These are phyloP conservation scores for Ustilago bromivora DNA, from an alignment of 1,284 basidiomycete genomes.

Conservation along the genomic window DNA sequence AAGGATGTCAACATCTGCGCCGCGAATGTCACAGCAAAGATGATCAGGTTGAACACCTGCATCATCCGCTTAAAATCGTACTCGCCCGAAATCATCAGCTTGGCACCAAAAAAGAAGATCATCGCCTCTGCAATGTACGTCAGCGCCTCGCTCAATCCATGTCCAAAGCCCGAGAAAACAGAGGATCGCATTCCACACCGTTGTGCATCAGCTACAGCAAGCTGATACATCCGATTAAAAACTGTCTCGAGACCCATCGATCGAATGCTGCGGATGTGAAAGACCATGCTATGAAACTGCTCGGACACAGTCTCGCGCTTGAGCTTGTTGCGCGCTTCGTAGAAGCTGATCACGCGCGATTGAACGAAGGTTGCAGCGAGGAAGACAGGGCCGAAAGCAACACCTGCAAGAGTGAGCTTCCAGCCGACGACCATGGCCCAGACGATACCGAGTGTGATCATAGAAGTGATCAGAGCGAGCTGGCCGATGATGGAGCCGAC, in stretches of 20 bases:
- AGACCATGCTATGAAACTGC: conserved; percentile 86
- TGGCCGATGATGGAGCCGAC: conserved; percentile 82
- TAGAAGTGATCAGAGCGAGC: conserved; percentile 77
- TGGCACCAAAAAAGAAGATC: conserved; percentile 88
- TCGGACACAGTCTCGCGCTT: conserved; percentile 86
- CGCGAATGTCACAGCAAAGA: conserved; percentile 92
- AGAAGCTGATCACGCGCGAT: conserved; percentile 77
- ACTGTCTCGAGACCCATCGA: conserved; percentile 87
- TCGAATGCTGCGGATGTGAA: conserved; percentile 86
- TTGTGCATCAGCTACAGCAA: conserved; percentile 76
- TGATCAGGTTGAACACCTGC: conserved; percentile 87
- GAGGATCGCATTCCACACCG: conserved; percentile 80
- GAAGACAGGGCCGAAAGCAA: conserved; percentile 88
- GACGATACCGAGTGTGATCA: conserved; percentile 83
- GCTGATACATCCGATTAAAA: conserved; percentile 79
- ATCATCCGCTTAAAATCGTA: conserved; percentile 90
- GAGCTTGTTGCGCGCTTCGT: conserved; percentile 83
- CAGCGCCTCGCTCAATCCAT: conserved; percentile 81
- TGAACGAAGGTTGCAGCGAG: conserved; percentile 80
- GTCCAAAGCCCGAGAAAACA: conserved; percentile 84
- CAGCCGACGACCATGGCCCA: conserved; percentile 91
- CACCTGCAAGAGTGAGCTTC: conserved; percentile 90
- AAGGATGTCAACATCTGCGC: conserved; percentile 85
- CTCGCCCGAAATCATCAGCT: conserved; percentile 82
- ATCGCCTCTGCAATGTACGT: conserved; percentile 83